Percentiles rank a stretch among this genome's conserved stretches.
phyloP scores from a whole-genome alignment of 305 asterid species.

The Fraxinus floribunda region DNA sequence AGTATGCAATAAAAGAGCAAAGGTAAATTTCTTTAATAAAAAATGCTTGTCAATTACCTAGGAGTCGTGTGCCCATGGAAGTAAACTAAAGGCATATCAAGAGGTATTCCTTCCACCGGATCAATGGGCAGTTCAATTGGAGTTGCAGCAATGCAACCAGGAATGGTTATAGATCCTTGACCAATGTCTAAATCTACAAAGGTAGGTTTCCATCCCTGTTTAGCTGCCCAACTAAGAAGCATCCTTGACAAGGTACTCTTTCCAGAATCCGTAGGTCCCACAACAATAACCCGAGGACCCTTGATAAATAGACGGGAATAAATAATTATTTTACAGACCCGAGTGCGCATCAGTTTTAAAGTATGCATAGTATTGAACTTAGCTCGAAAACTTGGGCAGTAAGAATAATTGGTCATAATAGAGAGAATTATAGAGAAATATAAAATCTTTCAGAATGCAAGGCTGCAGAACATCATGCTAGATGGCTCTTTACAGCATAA shows the following conservation, averaged over 20 bases:
- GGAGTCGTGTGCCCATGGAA: slow-evolving; percentile 90
- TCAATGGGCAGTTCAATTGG: slow-evolving; percentile 94
- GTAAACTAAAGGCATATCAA: slow-evolving; percentile 96
- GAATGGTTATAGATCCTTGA: slow-evolving; percentile 93
- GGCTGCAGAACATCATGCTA: neutral
- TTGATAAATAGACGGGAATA: slow-evolving; percentile 32
- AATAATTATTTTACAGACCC: slow-evolving; percentile 18
- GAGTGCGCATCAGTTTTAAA: neutral
- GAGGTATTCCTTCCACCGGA: slow-evolving; percentile 97
- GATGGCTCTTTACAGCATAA: slow-evolving; percentile 2
- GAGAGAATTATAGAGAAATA: neutral
- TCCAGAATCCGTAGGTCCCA: slow-evolving; percentile 97
- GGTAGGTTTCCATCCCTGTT: slow-evolving; percentile 99
- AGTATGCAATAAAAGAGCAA: slow-evolving; percentile 4
- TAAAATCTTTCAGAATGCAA: neutral
- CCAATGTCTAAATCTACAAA: slow-evolving; percentile 96
- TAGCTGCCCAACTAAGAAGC: slow-evolving; percentile 99
- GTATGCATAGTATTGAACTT: neutral
- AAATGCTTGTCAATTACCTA: slow-evolving; percentile 39
- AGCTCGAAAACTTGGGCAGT: neutral
- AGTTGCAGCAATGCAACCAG: slow-evolving; percentile 93
- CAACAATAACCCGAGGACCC: slow-evolving; percentile 98
- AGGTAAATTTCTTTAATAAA: slow-evolving; percentile 1
- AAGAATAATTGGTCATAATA: neutral
- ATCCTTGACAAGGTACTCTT: slow-evolving; percentile 90